Percentiles rank a stretch among this genome's conserved stretches.
These are phyloP conservation scores for Pichia phayaonensis DNA, from an alignment of 805 yeast species.

Conservation along the genomic window DNA sequence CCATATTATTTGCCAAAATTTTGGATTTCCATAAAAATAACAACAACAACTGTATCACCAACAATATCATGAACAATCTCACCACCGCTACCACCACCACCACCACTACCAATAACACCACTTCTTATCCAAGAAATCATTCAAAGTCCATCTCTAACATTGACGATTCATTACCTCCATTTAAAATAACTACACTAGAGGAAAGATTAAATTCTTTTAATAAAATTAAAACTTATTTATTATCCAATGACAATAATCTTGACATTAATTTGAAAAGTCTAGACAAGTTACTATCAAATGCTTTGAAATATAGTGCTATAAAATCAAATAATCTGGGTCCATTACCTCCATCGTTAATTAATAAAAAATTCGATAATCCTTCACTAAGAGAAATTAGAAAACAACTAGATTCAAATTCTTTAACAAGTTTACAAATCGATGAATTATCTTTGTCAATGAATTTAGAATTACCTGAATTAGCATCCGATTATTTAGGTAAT, in stretches of 20 bases:
- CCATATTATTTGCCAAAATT: slow-evolving; percentile 80
- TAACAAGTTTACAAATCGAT: slow-evolving; percentile 61
- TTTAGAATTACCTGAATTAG: slow-evolving; percentile 81
- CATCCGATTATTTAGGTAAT: slow-evolving; percentile 91
- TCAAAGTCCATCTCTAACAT: slow-evolving; percentile 2
- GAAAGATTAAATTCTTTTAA: slow-evolving; percentile 18
- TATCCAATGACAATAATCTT: not conserved
- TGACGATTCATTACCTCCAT: slow-evolving; percentile 5
- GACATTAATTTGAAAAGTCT: not conserved
- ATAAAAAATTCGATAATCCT: slow-evolving; percentile 78
- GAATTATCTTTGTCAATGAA: slow-evolving; percentile 77
- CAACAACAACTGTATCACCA: not conserved
- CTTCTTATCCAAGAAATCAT: not conserved
- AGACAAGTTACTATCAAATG: slow-evolving; percentile 35
- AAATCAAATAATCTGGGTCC: slow-evolving; percentile 54
- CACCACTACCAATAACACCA: not conserved
- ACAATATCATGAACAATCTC: not conserved
- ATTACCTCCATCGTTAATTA: slow-evolving; percentile 63
- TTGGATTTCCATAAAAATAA: slow-evolving; percentile 8
- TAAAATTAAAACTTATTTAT: slow-evolving; percentile 5
- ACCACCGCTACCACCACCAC: not conserved
- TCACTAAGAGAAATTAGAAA: slow-evolving; percentile 82
- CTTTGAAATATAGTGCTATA: slow-evolving; percentile 38
- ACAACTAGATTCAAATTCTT: slow-evolving; percentile 46
- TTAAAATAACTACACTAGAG: slow-evolving; percentile 16